Percentiles rank a stretch among this genome's conserved stretches.
These are phyloP conservation scores for Penicillium diatomitis DNA, from an alignment of 495 filamentous ascomycete genomes.

Conservation along the genomic window DNA sequence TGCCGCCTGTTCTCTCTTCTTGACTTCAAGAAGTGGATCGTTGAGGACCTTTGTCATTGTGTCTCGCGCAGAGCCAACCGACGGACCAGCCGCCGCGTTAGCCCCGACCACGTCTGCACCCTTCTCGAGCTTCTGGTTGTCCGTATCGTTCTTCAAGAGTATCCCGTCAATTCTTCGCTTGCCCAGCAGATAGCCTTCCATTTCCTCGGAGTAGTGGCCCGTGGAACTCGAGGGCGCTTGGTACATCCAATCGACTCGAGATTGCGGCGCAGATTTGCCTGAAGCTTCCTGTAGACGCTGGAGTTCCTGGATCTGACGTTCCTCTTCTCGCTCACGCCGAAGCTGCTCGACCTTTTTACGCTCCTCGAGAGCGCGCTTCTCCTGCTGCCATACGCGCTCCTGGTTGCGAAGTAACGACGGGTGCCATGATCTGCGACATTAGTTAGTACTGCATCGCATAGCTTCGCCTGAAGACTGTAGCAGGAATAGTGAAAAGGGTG, in stretches of 20 bases:
- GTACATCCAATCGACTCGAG: slow-evolving; percentile 98
- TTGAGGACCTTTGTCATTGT: slow-evolving; percentile 74
- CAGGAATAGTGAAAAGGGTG: not conserved
- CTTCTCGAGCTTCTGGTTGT: slow-evolving; percentile 74
- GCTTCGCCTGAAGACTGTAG: not conserved
- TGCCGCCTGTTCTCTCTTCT: slow-evolving; percentile 82
- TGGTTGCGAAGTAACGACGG: slow-evolving; percentile 77
- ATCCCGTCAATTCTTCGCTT: slow-evolving; percentile 80
- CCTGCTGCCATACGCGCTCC: slow-evolving; percentile 71
- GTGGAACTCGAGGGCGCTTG: slow-evolving; percentile 72
- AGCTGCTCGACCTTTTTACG: slow-evolving; percentile 82
- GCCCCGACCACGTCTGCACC: slow-evolving; percentile 58
- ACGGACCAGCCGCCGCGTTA: slow-evolving; percentile 48
- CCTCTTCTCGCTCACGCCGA: slow-evolving; percentile 86
- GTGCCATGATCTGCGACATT: slow-evolving; percentile 62
- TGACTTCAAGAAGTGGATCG: slow-evolving; percentile 86
- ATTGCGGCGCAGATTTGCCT: slow-evolving; percentile 62
- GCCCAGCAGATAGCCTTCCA: slow-evolving; percentile 86
- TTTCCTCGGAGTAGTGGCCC: slow-evolving; percentile 78
- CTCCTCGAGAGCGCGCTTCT: slow-evolving; percentile 90
- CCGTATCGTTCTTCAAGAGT: slow-evolving; percentile 67
- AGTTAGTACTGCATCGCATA: slow-evolving; percentile 6
- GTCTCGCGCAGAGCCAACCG: slow-evolving; percentile 58
- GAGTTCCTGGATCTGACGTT: slow-evolving; percentile 85
- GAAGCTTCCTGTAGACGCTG: slow-evolving; percentile 83